Evolutionary conservation across 331 rosid genomes (phyloP).

Genomic region (Arachis monticola): DNA sequence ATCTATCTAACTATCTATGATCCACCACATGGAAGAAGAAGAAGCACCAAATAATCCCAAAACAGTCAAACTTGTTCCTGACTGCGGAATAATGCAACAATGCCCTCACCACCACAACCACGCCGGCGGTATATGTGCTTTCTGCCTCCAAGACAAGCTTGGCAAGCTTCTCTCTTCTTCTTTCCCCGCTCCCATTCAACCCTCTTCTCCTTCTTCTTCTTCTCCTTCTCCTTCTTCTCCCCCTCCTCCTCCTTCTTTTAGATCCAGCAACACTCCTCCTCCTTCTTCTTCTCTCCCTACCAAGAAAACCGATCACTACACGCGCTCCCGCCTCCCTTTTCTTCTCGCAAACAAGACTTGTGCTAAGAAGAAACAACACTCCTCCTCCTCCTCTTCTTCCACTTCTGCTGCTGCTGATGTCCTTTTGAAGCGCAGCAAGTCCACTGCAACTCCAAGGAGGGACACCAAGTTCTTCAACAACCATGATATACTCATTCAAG

Average conservation of each 20-base stretch:
- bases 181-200: constrained; percentile 61
- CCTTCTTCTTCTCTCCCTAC: constrained; percentile 47
- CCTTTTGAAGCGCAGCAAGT: constrained; percentile 80
- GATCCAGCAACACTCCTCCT: constrained; percentile 53
- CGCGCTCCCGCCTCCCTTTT: constrained; percentile 64
- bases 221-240: constrained; percentile 61
- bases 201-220: constrained; percentile 54
- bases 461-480: constrained; percentile 30
- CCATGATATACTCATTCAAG: constrained; percentile 29
- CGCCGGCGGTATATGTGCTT: constrained; percentile 89
- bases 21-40: too few relatives aligned
- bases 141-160: constrained; percentile 92
- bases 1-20: too few relatives aligned
- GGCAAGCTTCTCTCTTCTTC: constrained; percentile 88
- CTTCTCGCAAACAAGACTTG: constrained; percentile 60
- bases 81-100: constrained; percentile 47
- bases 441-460: constrained; percentile 62
- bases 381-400: constrained; percentile 33
- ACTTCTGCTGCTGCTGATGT: constrained; percentile 28
- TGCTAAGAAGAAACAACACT: constrained; percentile 49
- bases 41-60: too few relatives aligned
- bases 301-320: constrained; percentile 16
- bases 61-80: too few relatives aligned
- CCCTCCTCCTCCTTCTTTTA: constrained; percentile 59
- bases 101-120: constrained; percentile 62